phyloP scores from a whole-genome alignment of 1,139 yeast species.

The Diutina scorzettiae region DNA sequence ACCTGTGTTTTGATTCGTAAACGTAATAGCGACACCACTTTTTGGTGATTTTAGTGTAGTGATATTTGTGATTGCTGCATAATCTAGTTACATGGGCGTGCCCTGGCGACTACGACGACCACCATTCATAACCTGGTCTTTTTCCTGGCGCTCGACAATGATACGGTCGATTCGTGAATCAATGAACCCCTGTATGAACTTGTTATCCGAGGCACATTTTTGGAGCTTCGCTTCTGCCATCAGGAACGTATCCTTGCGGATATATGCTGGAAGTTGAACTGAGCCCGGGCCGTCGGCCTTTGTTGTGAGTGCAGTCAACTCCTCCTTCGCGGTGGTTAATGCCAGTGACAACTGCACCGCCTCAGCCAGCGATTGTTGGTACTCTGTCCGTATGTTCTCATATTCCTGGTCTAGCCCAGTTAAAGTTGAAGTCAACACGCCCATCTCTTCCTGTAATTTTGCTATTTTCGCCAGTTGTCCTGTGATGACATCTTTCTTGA shows the following conservation, averaged over 20 bases:
- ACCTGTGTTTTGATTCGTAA: too few relatives aligned
- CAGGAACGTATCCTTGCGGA: background rate
- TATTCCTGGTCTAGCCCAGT: background rate
- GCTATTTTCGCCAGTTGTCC: background rate
- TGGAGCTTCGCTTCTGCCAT: background rate
- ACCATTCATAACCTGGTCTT: background rate
- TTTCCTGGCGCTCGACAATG: background rate
- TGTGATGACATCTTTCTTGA: background rate
- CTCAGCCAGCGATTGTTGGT: slow-evolving; percentile 3
- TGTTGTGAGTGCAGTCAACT: background rate
- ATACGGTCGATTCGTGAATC: background rate
- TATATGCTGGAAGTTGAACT: background rate
- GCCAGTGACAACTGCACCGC: background rate
- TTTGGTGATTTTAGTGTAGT: background rate
- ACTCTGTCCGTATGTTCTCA: background rate
- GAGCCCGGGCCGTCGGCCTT: slow-evolving; percentile 1
- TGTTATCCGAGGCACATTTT: background rate
- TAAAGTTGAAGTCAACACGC: background rate
- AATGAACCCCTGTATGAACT: background rate
- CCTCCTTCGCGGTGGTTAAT: background rate
- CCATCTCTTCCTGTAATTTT: background rate
- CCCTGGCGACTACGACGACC: slow-evolving; percentile 3
- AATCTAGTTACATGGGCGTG: background rate
- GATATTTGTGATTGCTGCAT: background rate
- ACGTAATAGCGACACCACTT: background rate